phyloP scores from a whole-genome alignment of 106 monocot genomes.

The Amphibolis antarctica region DNA sequence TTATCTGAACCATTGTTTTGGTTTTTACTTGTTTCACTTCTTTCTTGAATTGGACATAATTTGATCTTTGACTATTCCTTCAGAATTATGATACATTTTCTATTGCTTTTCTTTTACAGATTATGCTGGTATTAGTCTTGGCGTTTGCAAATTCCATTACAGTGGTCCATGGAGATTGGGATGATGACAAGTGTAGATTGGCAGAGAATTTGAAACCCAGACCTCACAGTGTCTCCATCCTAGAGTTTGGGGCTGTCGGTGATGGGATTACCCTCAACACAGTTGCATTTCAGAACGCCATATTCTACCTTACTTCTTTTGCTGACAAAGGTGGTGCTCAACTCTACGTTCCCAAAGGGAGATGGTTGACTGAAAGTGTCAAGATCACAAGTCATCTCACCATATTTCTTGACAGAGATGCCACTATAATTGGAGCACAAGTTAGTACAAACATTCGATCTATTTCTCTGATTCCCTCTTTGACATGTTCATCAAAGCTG shows the following conservation, averaged over 20 bases:
- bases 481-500: background rate
- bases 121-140: background rate
- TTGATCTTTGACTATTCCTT: too few species aligned
- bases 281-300: constrained; percentile 82
- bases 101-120: background rate
- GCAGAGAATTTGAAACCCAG: constrained; percentile 6
- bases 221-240: constrained; percentile 75
- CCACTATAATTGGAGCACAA: constrained; percentile 59
- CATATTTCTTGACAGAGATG: constrained; percentile 63
- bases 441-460: constrained; percentile 10
- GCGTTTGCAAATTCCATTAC: background rate
- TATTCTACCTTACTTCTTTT: constrained; percentile 75
- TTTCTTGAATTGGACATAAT: too few species aligned
- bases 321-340: constrained; percentile 94
- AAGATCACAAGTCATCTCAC: constrained; percentile 88
- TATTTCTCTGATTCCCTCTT: background rate
- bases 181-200: background rate
- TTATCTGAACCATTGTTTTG: too few species aligned
- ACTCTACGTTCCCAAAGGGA: constrained; percentile 72
- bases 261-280: constrained; percentile 71
- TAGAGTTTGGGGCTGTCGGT: constrained; percentile 87
- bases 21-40: too few species aligned
- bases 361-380: constrained; percentile 79
- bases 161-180: background rate
- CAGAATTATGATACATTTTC: too few species aligned